Evolutionary conservation across 306 rosid genomes (phyloP).

Genomic region (Acacia confusa): DNA sequence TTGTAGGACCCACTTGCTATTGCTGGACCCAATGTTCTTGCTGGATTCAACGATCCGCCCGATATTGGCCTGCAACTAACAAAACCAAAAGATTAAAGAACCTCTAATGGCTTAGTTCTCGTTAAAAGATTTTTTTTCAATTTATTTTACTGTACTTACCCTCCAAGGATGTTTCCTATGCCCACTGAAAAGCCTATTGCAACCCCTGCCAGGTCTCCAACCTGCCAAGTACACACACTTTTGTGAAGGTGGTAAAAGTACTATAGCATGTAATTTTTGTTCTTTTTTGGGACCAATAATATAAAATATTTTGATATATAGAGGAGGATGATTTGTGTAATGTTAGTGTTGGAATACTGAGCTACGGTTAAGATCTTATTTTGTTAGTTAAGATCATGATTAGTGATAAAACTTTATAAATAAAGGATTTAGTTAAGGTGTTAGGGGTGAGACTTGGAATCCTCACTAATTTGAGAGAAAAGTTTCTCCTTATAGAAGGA

Average conservation of each 20-base stretch:
- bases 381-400: too few relatives aligned
- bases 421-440: too few relatives aligned
- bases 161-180: slow-evolving; percentile 79
- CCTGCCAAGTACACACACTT: slow-evolving; percentile 33
- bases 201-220: slow-evolving; percentile 65
- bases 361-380: too few relatives aligned
- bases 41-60: slow-evolving; percentile 95
- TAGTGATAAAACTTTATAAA: too few relatives aligned
- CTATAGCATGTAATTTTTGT: neutral
- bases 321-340: neutral
- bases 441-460: too few relatives aligned
- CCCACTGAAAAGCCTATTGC: slow-evolving; percentile 83
- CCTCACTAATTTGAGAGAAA: too few relatives aligned
- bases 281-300: neutral
- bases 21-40: slow-evolving; percentile 86
- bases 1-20: slow-evolving; percentile 57
- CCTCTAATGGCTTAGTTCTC: neutral
- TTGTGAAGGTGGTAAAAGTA: neutral
- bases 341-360: neutral
- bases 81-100: neutral
- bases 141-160: slow-evolving; percentile 45
- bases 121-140: too few relatives aligned
- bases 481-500: too few relatives aligned
- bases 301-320: neutral
- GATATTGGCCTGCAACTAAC: slow-evolving; percentile 63